These are phyloP conservation scores for Brassica rapa DNA, from an alignment of 345 rosid species.

Conservation along the genomic window DNA sequence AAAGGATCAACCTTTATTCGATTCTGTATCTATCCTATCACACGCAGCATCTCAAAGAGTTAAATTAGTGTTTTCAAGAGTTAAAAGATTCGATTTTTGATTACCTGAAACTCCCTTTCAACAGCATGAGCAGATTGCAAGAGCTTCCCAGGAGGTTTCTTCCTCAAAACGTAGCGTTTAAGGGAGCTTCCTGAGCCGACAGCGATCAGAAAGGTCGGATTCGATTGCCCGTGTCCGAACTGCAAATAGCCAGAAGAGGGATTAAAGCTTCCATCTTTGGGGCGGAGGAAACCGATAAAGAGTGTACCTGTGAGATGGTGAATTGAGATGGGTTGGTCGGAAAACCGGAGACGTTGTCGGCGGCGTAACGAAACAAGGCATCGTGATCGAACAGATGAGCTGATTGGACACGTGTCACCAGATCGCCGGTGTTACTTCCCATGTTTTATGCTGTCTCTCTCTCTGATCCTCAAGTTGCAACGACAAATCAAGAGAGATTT, in stretches of 20 bases:
- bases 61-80: not conserved
- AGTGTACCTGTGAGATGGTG: constrained; percentile 63
- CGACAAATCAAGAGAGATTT: constrained; percentile 4
- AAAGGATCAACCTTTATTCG: not conserved
- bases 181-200: constrained; percentile 50
- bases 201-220: constrained; percentile 79
- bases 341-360: constrained; percentile 64
- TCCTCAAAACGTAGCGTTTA: constrained; percentile 87
- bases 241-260: constrained; percentile 1
- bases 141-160: constrained; percentile 87
- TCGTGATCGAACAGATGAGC: constrained; percentile 61
- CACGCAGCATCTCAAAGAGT: no score
- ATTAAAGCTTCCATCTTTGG: not conserved
- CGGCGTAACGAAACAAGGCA: constrained; percentile 61
- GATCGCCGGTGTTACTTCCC: constrained; percentile 64
- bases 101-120: constrained; percentile 81
- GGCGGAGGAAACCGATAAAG: not conserved
- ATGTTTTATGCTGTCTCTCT: constrained; percentile 28
- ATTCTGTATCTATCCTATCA: no score
- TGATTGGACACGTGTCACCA: constrained; percentile 52
- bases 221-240: constrained; percentile 97
- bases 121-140: constrained; percentile 92
- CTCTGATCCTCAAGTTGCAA: constrained; percentile 10
- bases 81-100: not conserved
- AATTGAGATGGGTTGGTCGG: constrained; percentile 63